Evolutionary conservation across 345 rosid species (phyloP).

Genomic region (Acer saccharum): DNA sequence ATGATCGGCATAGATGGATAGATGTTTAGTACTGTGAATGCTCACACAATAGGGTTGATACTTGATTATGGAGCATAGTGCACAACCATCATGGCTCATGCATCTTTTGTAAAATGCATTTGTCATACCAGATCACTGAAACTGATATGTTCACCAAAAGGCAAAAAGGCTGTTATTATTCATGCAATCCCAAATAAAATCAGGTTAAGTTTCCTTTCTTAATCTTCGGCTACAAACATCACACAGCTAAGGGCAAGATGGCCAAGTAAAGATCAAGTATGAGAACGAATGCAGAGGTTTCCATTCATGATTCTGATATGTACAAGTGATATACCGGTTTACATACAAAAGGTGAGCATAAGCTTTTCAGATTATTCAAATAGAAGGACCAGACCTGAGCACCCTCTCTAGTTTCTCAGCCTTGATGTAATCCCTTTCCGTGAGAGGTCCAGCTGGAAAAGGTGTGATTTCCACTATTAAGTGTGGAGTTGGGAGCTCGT

Average conservation of each 20-base stretch:
- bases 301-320: conserved; percentile 29
- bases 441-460: conserved; percentile 84
- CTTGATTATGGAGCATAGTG: no score
- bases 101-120: no score
- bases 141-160: no score
- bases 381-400: conserved; percentile 73
- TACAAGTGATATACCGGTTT: conserved; percentile 37
- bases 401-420: conserved; percentile 92
- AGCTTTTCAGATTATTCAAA: conserved; percentile 34
- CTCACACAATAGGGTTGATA: no score
- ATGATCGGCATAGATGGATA: no score
- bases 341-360: conserved; percentile 13
- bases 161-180: background rate
- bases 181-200: background rate
- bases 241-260: no score
- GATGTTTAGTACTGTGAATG: no score
- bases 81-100: no score
- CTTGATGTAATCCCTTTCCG: conserved; percentile 76
- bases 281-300: no score
- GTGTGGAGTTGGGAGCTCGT: conserved; percentile 95
- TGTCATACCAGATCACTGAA: no score
- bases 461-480: conserved; percentile 78
- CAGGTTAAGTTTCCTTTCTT: background rate
- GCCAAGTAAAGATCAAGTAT: no score
- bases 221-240: background rate